These are phyloP conservation scores for Besnoitia besnoiti DNA, from an alignment of 169 alveolate species.

Conservation along the genomic window DNA sequence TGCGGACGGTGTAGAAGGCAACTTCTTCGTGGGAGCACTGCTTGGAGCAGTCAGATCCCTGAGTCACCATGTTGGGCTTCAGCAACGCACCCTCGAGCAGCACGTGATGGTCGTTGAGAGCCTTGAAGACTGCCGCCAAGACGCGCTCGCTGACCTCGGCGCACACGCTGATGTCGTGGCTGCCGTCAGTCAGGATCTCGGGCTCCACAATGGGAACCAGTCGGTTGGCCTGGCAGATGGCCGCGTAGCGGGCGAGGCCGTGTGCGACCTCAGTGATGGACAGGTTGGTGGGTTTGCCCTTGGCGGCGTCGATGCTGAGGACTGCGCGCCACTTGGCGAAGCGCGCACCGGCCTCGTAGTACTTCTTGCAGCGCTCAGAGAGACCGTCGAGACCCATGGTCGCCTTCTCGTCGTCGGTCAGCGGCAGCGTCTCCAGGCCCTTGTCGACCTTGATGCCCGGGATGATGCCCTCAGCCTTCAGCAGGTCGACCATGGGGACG, in stretches of 20 bases:
- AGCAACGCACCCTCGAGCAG: slow-evolving; percentile 96
- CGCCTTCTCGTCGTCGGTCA: slow-evolving; percentile 89
- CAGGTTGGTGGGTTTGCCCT: slow-evolving; percentile 91
- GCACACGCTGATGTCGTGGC: slow-evolving; percentile 94
- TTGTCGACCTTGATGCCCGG: slow-evolving; percentile 96
- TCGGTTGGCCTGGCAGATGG: slow-evolving; percentile 97
- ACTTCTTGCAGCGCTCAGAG: slow-evolving; percentile 95
- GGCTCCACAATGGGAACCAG: slow-evolving; percentile 99
- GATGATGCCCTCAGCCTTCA: slow-evolving; percentile 90
- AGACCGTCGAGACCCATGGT: slow-evolving; percentile 96
- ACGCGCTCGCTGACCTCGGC: slow-evolving; percentile 95
- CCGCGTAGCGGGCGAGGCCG: slow-evolving; percentile 98
- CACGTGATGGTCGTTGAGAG: slow-evolving; percentile 93
- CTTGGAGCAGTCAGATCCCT: slow-evolving; percentile 93
- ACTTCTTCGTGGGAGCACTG: slow-evolving; percentile 91
- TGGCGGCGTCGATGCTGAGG: slow-evolving; percentile 90
- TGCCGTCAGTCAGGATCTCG: slow-evolving; percentile 97
- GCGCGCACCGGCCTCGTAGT: slow-evolving; percentile 97
- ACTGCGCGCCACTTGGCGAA: slow-evolving; percentile 99
- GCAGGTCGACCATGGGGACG: slow-evolving; percentile 85
- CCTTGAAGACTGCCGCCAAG: slow-evolving; percentile 93
- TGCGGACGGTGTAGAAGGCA: slow-evolving; percentile 93
- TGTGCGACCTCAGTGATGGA: slow-evolving; percentile 95
- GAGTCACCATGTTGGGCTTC: slow-evolving; percentile 99
- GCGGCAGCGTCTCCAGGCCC: slow-evolving; percentile 92